Evolutionary conservation across 2,329 filamentous ascomycete genomes (phyloP).

Genomic region (Cordyceps fumosorosea): DNA sequence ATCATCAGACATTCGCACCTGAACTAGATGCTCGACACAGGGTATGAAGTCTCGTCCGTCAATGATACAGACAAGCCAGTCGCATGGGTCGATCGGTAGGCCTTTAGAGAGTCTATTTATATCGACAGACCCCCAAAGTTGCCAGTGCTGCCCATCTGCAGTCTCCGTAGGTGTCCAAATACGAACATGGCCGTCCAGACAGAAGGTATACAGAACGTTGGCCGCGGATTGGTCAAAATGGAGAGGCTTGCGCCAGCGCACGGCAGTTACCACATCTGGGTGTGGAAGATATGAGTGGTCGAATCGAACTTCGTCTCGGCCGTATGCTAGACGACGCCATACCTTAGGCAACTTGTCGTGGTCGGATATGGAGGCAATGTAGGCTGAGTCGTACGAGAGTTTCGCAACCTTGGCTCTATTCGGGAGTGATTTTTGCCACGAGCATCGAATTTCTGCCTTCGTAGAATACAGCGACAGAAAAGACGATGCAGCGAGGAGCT

Average conservation of each 20-base stretch:
- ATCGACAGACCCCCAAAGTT: conserved; percentile 76
- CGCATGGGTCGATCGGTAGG: conserved; percentile 17
- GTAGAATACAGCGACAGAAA: conserved; percentile 63
- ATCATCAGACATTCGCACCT: conserved; percentile 47
- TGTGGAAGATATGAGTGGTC: conserved; percentile 90
- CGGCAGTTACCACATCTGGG: conserved; percentile 67
- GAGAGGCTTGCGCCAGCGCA: conserved; percentile 79
- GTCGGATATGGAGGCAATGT: conserved; percentile 74
- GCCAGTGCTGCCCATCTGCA: conserved; percentile 63
- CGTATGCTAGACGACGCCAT: conserved; percentile 83
- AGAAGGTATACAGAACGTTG: conserved; percentile 86
- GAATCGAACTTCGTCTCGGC: conserved; percentile 75
- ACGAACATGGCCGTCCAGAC: conserved; percentile 70
- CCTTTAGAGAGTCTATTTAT: conserved; percentile 61
- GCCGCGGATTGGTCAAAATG: conserved; percentile 72
- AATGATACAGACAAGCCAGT: conserved; percentile 62
- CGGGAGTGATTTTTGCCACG: conserved; percentile 72
- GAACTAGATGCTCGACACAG: conserved; percentile 70
- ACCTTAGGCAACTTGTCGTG: conserved; percentile 84
- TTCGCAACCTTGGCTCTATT: conserved; percentile 66
- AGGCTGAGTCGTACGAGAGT: conserved; percentile 79
- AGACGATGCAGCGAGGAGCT: conserved; percentile 71
- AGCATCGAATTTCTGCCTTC: conserved; percentile 41
- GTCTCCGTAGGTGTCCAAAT: conserved; percentile 78
- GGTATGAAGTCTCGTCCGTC: conserved; percentile 73